Evolutionary conservation across 257 asterid genomes (phyloP).

Genomic region (Petunia axillaris): DNA sequence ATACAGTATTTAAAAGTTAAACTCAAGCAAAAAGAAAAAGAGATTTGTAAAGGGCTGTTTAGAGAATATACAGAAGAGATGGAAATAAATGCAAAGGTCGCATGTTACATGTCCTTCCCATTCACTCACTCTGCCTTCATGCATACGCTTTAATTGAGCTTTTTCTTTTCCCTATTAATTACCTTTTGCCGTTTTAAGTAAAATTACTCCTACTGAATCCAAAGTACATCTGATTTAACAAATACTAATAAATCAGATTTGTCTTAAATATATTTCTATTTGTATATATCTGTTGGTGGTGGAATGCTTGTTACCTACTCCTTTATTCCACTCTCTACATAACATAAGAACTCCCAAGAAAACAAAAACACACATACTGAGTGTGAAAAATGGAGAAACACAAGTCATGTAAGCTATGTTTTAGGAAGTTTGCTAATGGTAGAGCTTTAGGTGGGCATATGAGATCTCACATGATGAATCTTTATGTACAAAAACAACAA

Average conservation of each 20-base stretch:
- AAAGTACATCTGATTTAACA: not conserved
- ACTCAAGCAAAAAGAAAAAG: too few relatives aligned
- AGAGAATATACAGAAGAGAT: not conserved
- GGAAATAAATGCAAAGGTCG: slow-evolving; percentile 20
- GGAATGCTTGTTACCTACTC: slow-evolving; percentile 35
- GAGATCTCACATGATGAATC: slow-evolving; percentile 83
- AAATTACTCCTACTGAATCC: not conserved
- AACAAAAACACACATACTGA: not conserved
- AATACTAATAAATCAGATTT: not conserved
- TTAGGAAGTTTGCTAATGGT: slow-evolving; percentile 64
- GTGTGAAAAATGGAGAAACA: slow-evolving; percentile 59
- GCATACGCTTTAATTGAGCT: slow-evolving; percentile 23
- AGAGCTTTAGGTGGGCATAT: slow-evolving; percentile 92
- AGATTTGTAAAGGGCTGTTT: not conserved
- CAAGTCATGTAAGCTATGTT: slow-evolving; percentile 70
- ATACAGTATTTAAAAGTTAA: too few relatives aligned
- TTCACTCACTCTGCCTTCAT: slow-evolving; percentile 24
- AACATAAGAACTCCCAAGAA: not conserved
- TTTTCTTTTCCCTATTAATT: slow-evolving; percentile 14
- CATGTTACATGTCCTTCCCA: slow-evolving; percentile 24
- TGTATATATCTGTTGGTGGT: slow-evolving; percentile 26
- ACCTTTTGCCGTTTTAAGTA: slow-evolving; percentile 27
- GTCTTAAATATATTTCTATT: not conserved
- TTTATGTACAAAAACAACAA: slow-evolving; percentile 20
- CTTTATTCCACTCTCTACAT: slow-evolving; percentile 27